Evolutionary conservation across 1,139 yeast species (phyloP).

Genomic region (Yamadazyma blattariae): DNA sequence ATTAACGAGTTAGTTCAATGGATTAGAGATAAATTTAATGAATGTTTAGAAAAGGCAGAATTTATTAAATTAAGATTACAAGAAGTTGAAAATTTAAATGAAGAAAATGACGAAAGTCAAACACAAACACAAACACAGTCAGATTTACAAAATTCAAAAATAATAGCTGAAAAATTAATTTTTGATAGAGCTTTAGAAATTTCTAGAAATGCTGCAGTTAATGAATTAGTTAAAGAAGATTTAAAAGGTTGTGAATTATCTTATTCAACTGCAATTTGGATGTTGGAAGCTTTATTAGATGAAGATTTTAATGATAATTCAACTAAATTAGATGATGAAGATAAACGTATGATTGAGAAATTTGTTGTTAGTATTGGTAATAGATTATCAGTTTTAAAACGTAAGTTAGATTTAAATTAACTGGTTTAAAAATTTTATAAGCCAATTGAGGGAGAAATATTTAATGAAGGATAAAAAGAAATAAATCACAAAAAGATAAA

Average conservation of each 20-base stretch:
- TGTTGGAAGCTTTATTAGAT: conserved; percentile 82
- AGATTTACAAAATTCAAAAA: conserved; percentile 13
- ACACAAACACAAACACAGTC: too few relatives aligned
- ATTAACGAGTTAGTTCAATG: conserved; percentile 87
- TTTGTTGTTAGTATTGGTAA: conserved; percentile 73
- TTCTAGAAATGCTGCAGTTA: conserved; percentile 86
- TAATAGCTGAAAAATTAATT: conserved; percentile 78
- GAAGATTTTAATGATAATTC: conserved; percentile 34
- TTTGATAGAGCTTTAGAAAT: conserved; percentile 93
- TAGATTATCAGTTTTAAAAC: conserved; percentile 58
- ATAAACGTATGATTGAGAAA: conserved; percentile 69
- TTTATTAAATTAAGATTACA: conserved; percentile 56
- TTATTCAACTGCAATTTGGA: conserved; percentile 91
- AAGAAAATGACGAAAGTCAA: not conserved
- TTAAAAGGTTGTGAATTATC: conserved; percentile 79
- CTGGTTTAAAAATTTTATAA: too few relatives aligned
- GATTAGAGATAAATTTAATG: conserved; percentile 87
- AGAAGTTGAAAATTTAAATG: conserved; percentile 31
- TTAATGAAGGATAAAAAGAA: not conserved
- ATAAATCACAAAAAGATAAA: conserved; percentile 1
- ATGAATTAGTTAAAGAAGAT: conserved; percentile 77
- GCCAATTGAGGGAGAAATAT: not conserved
- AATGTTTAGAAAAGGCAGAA: conserved; percentile 85
- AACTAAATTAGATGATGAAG: conserved; percentile 60
- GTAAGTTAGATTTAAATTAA: conserved; percentile 20